Evolutionary conservation across 306 rosid genomes (phyloP), one percentile per base, ranked within the genome.

Genomic region (Quercus aquifolioides): DNA sequence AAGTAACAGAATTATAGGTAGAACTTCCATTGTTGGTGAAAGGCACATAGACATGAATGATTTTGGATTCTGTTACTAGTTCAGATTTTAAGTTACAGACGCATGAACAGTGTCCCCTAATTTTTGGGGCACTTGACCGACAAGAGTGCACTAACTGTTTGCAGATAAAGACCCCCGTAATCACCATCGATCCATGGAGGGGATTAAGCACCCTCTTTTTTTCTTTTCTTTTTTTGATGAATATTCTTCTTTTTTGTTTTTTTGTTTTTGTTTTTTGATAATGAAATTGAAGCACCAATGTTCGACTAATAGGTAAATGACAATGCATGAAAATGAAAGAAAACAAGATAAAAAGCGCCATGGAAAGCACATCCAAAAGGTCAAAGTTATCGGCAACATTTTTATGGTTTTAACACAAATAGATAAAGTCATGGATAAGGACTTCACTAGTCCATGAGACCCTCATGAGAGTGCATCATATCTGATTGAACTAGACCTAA

Each of bases 51-150:
- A 59, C 65, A 68, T 33, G 17, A 33, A 71, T 76, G 62, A 73
- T 82, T 83, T 78, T 81, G 78, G 87, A 78, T 81, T 64, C 46
- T 81, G 81, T 82, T 74, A 74, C 77, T 63, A 80, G 77, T 52
- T 65, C 75, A 78, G 86, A 74, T 65, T 41, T 41, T 78, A 75
- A 74, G 55, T 70, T 71, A 25, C 38, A 82, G 69, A 80, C 71
- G 81, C 85, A 79, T 81, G 84, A 85, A 83, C 78, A 83, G 86
- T 79, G 82, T 77, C 84, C 82, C 84, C 85, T 86, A 69, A 71
- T 76, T 89, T 63, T 68, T 75, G 78, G 88, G 91, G 87, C 86
- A 90, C 82, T 88, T 65, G 87, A 79, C 87, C 82, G 87, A 91
- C 94, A 89, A 76, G 83, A 84, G 78, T 80, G 82, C 81, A 67